Conservation (phyloP, 768 basidiomycete genomes). For the Postia placenta region DNA sequence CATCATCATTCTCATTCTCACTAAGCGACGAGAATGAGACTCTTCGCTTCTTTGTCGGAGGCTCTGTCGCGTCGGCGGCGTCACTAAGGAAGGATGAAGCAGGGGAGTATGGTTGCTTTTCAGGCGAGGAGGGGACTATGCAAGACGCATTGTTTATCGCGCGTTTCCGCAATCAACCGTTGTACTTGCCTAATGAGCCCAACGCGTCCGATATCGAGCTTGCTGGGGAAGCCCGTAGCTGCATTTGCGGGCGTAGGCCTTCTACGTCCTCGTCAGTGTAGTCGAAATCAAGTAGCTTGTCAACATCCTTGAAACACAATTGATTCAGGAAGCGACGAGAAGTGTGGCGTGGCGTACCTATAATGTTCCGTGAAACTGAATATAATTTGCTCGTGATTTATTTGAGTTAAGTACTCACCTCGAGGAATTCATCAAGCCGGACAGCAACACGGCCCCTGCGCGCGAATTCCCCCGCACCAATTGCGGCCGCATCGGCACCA, state of each 20-base stretch:
- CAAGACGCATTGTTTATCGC: neutral
- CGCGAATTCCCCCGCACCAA: conserved; percentile 60
- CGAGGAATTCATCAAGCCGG: conserved; percentile 74
- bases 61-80: conserved; percentile 14
- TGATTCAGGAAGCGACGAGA: neutral
- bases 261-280: conserved; percentile 67
- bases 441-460: conserved; percentile 71
- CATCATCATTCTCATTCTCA: conserved; percentile 14
- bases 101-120: conserved; percentile 25
- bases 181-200: conserved; percentile 46
- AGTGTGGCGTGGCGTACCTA: no score
- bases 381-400: no score
- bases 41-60: conserved; percentile 22
- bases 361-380: no score
- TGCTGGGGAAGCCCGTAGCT: conserved; percentile 43
- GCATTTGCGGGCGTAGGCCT: conserved; percentile 69
- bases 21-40: conserved; percentile 26
- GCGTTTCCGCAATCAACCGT: neutral
- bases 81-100: conserved; percentile 26
- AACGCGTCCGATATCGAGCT: conserved; percentile 40
- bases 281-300: conserved; percentile 72
- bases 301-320: conserved; percentile 57
- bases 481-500: conserved; percentile 51
- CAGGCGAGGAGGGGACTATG: conserved; percentile 19
- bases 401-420: conserved; percentile 41